Evolutionary conservation across 1,284 basidiomycete species (phyloP), one percentile per base, ranked within the genome.

Genomic region (Neonothopanus nambi): DNA sequence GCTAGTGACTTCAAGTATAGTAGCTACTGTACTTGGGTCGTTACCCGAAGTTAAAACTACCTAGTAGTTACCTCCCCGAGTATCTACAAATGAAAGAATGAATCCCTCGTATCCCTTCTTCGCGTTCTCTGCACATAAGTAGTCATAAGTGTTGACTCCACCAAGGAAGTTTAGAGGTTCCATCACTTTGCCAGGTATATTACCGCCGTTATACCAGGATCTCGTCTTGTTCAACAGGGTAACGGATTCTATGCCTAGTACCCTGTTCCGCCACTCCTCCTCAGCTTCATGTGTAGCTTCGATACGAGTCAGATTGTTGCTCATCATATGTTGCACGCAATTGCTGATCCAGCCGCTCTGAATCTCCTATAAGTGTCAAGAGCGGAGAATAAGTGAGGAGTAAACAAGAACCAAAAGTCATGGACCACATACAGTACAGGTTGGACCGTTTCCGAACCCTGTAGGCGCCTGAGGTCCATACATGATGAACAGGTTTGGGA

Each of bases 401-500:
- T 20, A n/a, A 18, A 9, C 23, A 23, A 5, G 17, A 33, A 30
- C 9, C 12, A 51, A 26, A 26, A 41, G 7, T 6, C 15, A 24
- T 9, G 23, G 17, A 21, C 11, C 1, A 57, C 60, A 30, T 53
- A 65, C 63, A 7, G 52, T 38, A 23, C 60, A 60, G 1, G 57
- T 59, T 2, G 60, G 63, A 0, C 62, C 62, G 36, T 65, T 65
- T 37, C 54, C 60, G 6, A 63, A 59, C 0, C 58, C 58, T 2
- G 64, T 64, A 7, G 63, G 61, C 13, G 53, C 63, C 6, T 66
- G 64, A 17, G 62, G 59, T 2, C 61, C 63, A 38, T 63, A 66
- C 5, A 57, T 45, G 48, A 66, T 61, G 54, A 66, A 65, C 60
- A 65, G 61, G 44, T 66, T 65, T 2, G 62, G 64, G 43, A 55